Percentiles rank a stretch among this genome's conserved stretches.
phyloP scores from a whole-genome alignment of 495 filamentous ascomycete species.

The Umbilicaria muhlenbergii region DNA sequence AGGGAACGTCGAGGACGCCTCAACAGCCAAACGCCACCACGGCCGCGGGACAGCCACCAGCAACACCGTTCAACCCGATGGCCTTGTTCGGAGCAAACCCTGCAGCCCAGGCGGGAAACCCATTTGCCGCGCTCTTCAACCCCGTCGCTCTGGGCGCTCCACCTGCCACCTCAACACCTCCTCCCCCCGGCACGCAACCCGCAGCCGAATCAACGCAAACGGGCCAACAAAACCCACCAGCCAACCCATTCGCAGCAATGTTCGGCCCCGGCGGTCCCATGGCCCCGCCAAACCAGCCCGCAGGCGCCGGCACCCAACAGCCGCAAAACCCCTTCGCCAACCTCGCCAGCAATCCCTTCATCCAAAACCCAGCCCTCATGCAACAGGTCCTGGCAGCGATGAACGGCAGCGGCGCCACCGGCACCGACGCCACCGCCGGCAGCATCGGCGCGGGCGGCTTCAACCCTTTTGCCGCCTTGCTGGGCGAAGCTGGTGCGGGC shows the following conservation, averaged over 20 bases:
- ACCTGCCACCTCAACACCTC: no score
- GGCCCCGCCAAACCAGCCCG: conserved; percentile 10
- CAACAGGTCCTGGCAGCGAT: conserved; percentile 32
- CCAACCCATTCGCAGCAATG: conserved; percentile 61
- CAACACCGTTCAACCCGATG: conserved; percentile 24
- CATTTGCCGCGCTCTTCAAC: conserved; percentile 18
- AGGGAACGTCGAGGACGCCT: conserved; percentile 18
- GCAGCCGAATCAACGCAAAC: no score
- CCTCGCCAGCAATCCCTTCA: conserved; percentile 29
- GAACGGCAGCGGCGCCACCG: conserved; percentile 19
- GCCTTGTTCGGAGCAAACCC: no score
- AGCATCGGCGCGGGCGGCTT: conserved; percentile 12
- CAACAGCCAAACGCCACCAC: conserved; percentile 21
- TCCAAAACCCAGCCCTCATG: conserved; percentile 32
- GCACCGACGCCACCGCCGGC: conserved; percentile 21
- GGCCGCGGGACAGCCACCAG: conserved; percentile 7
- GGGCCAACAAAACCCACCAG: conserved; percentile 16
- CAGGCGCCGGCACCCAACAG: conserved; percentile 14
- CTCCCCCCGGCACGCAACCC: no score
- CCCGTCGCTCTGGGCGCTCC: conserved; percentile 8
- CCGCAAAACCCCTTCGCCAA: conserved; percentile 27
- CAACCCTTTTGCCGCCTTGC: conserved; percentile 21
- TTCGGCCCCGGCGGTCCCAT: conserved; percentile 32
- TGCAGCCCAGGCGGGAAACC: conserved; percentile 3
- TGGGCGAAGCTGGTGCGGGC: conserved; percentile 15